These are phyloP conservation scores for Leishmania lainsoni DNA, from an alignment of 208 protist genomes.

Conservation along the genomic window DNA sequence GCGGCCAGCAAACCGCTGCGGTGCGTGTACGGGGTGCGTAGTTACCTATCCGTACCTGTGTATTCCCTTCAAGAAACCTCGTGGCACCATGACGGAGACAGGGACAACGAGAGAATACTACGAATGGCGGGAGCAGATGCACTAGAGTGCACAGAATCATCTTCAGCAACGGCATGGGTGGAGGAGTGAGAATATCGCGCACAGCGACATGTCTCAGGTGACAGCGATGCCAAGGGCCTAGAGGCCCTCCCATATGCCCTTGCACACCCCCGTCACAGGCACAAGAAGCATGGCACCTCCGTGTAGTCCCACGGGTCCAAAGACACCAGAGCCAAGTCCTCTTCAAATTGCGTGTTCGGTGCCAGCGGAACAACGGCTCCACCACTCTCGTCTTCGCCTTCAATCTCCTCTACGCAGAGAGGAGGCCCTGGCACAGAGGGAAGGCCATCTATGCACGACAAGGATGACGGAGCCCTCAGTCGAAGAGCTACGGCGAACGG, in stretches of 20 bases:
- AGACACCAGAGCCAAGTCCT: not conserved
- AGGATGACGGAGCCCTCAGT: not conserved
- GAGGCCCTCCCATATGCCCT: not conserved
- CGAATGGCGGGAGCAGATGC: not conserved
- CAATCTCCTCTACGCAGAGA: conserved; percentile 14
- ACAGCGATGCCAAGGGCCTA: not conserved
- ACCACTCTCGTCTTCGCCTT: not conserved
- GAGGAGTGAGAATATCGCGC: not conserved
- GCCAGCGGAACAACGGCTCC: conserved; percentile 1
- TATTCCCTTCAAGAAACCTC: not conserved
- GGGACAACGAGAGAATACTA: not conserved
- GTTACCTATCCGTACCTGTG: not conserved
- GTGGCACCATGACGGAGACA: not conserved
- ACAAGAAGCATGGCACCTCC: conserved; percentile 47
- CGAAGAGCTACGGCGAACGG: conserved; percentile 19
- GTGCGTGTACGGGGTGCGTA: not conserved
- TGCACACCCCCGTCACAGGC: conserved; percentile 24
- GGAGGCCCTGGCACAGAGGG: conserved; percentile 3
- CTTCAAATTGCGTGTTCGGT: not conserved
- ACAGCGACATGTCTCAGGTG: not conserved
- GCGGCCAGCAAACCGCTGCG: not conserved
- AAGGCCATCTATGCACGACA: not conserved
- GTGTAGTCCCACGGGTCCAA: conserved; percentile 50
- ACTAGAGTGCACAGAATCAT: not conserved
- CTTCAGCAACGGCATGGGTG: not conserved